Base-by-base conservation (phyloP, 805 yeast species). In the Vanderwaltozyma tropicalis region DNA sequence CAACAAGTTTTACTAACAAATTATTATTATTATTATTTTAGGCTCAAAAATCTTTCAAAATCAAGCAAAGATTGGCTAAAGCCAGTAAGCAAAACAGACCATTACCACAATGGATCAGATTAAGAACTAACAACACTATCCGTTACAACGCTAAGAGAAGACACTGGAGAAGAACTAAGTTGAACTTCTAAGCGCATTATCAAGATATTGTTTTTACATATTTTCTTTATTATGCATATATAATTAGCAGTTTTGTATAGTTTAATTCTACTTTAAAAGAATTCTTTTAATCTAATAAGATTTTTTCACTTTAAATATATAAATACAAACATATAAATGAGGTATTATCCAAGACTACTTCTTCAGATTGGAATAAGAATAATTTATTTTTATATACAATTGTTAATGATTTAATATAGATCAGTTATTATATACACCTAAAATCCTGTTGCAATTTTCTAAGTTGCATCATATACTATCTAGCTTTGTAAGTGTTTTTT, bases 131-230 rank as follows among this genome's bases (percentile, higher is more conserved):
- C 71, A 88, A 85, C 94, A 87, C 79, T 64, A 82, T 89, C 78
- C 84, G 94, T 79, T 86, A 86, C 83, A 89, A 89, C 76, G 92
- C 95, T 68, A 89, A 89, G 86, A 87, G 96, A 85, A 82, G 97
- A 80, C 95, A 89, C 89, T 89, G 98, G 98, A 88, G 95, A 83
- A 84, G 97, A 82, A 89, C 96, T 65, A 89, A 89, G 94, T 80
- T 89, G 74, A 77, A 78, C 80, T 71, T 89, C 79, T 89, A 87
- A 84, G 67, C 62, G 15, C 20, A 30, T 16, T n/a, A n/a, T 9
- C 30, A 11, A 15, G 30, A 15, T 28, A 9, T 28, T 34, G 10
- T 20, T 29, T 31, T 25, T 31, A 21, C 38, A 35, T 30, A 27
- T 37, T 31, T 36, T 31, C 25, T 26, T 31, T 37, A 27, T 24